These are phyloP conservation scores for Cyamopsis tetragonoloba DNA, from an alignment of 306 rosid species.

Conservation along the genomic window DNA sequence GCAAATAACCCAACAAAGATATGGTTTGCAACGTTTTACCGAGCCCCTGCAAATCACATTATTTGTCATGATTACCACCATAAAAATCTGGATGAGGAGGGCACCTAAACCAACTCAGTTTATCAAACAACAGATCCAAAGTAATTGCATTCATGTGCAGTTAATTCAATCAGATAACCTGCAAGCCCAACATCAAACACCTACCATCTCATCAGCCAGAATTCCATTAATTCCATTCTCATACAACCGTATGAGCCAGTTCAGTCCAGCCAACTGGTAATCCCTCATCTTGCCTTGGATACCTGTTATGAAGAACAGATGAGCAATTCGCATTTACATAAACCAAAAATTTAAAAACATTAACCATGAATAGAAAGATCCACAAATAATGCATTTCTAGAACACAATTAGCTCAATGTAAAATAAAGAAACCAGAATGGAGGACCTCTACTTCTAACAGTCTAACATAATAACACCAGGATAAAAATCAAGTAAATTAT, in stretches of 20 bases:
- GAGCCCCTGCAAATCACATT: slow-evolving; percentile 64
- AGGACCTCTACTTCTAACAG: neutral
- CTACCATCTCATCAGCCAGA: slow-evolving; percentile 98
- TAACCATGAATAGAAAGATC: slow-evolving; percentile 1
- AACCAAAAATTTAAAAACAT: neutral
- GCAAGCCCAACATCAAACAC: neutral
- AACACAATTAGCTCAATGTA: neutral
- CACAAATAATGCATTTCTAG: neutral
- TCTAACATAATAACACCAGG: too few species aligned
- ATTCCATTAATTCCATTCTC: slow-evolving; percentile 99
- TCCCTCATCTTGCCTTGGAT: slow-evolving; percentile 99
- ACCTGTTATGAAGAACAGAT: slow-evolving; percentile 52
- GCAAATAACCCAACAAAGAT: slow-evolving; percentile 87
- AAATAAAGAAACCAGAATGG: neutral
- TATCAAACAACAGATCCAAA: slow-evolving; percentile 1
- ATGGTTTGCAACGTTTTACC: slow-evolving; percentile 97
- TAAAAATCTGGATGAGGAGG: too few species aligned
- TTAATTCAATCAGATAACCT: neutral
- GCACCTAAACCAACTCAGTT: neutral
- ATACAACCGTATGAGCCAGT: slow-evolving; percentile 92
- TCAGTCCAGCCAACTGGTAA: slow-evolving; percentile 96
- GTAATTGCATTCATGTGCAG: neutral
- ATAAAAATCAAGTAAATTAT: neutral
- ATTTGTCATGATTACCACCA: too few species aligned
- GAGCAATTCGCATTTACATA: slow-evolving; percentile 17